Evolutionary conservation across 192 early-diverging fungal genomes (phyloP), one percentile per base, ranked within the genome.

Genomic region (Coemansia sp.): DNA sequence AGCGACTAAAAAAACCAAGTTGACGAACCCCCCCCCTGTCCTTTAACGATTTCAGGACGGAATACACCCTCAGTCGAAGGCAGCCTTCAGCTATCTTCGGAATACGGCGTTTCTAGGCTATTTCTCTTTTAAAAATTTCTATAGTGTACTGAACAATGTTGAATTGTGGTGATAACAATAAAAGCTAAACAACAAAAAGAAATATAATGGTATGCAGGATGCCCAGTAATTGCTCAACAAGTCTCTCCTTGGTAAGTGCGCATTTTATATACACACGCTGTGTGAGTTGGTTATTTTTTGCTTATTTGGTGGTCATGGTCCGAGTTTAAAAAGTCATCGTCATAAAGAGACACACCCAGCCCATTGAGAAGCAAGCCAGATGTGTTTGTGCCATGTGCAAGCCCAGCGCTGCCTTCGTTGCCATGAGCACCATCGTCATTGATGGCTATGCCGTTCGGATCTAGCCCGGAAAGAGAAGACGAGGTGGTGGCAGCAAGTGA

Each of bases 381-480:
- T 1, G 50, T 55, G 51, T 56, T 64, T 38, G 63, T 25, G 25
- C 31, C 51, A 40, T 34, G 12, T 33, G 22, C 34, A 55, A 40
- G 32, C 25, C 63, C 22, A 38, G 50, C 63, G 51, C 38, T 49
- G 20, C 68, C 55, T 12, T 28, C 31, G 28, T 56, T 32, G 6
- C 63, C 63, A 51, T 51, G 50, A 20, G 50, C 50, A 51, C 50
- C 50, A 18, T 17, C 50, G 8, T 51, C 50, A 7, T 51, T 12
- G 2, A 65, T 54, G 52, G 31, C 34, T 10, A 65, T 33, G 16
- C 52, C 63, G 17, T 32, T 65, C 18, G 54, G 8, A 38, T 74
- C 72, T 10, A 40, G 38, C 1, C 59, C 40, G 25, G 73, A 75
- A 40, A 67, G 61, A 51, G 61, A 63, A n/a, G 67, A 68, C 32